These are phyloP conservation scores for Penicillium sp. DNA, from an alignment of 2,329 filamentous ascomycete species.

Conservation along the genomic window DNA sequence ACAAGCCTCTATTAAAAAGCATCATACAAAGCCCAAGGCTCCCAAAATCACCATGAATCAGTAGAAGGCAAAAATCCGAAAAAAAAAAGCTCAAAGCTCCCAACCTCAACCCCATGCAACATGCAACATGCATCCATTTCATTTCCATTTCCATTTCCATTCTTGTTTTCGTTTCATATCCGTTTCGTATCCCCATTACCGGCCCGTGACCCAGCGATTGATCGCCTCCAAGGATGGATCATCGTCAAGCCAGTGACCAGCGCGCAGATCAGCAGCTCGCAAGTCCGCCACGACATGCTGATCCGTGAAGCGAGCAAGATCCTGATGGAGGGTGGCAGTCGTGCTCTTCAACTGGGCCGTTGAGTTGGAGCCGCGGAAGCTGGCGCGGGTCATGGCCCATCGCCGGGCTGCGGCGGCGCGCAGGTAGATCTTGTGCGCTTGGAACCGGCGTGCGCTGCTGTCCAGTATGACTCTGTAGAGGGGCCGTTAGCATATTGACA, in stretches of 20 bases:
- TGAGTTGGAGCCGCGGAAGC: conserved; percentile 51
- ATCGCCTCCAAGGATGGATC: conserved; percentile 57
- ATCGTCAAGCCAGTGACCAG: conserved; percentile 61
- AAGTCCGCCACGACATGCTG: conserved; percentile 56
- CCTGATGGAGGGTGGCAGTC: conserved; percentile 48
- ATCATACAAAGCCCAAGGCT: conserved; percentile 3
- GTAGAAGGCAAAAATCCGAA: conserved; percentile 1
- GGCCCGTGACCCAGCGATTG: conserved; percentile 44
- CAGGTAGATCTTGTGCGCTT: conserved; percentile 61
- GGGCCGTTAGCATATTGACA: conserved; percentile 12
- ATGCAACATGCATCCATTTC: conserved; percentile 11
- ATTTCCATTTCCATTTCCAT: not conserved
- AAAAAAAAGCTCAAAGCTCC: not conserved
- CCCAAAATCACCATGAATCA: not conserved
- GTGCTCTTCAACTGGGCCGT: conserved; percentile 50
- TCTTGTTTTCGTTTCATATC: not conserved
- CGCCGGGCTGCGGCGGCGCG: conserved; percentile 56
- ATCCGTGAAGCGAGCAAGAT: conserved; percentile 58
- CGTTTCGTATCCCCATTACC: conserved; percentile 18
- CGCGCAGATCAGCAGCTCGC: conserved; percentile 53
- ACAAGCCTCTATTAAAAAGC: conserved; percentile 4
- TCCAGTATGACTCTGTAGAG: conserved; percentile 57
- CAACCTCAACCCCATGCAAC: not conserved
- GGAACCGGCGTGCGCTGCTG: conserved; percentile 58
- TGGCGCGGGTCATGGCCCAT: conserved; percentile 56